Evolutionary conservation across 129 eudicot genomes (phyloP), one percentile per base, ranked within the genome.

Genomic region (Pseudognaphalium luteoalbum): DNA sequence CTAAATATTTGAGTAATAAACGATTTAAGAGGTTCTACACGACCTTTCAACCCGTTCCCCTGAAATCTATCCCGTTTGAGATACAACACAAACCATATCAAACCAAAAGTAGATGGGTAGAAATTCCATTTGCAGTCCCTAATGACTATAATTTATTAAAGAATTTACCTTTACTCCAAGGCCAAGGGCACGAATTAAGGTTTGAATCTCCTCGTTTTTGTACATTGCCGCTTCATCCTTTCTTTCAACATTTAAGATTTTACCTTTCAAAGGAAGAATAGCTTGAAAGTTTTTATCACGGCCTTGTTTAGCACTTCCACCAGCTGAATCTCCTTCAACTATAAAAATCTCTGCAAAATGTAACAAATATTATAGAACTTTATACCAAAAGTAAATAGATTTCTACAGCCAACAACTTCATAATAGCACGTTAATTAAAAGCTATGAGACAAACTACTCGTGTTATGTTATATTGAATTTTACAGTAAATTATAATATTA

Each of bases 261-360:
- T 94, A 72, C 99, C 99, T 80, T 96, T 87, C 50, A 94, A 84
- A 67, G 99, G 99, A 62, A 94, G 97, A 74, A 94, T 81, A 57
- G 99, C 99, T 96, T 94, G 97, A 84, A 91, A 94, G 76, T 93
- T 88, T 58, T 96, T 91, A 81, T 94, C 99, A 56, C 99, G 96
- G 14, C 97, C 99, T 86, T 94, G 99, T 81, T 94, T 94, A 68
- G 99, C 92, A 86, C 99, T 94, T 76, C 99, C 99, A 83, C 99
- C 99, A 7, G 99, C 99, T 84, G 99, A 94, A 81, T 94, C 99
- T 79, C 99, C 99, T 87, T 94, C 99, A 64, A 94, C 99, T 28
- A 94, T 89, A 78, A 94, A 94, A 81, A 94, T 94, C 77, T 94
- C 99, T 94, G 93, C 77, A 78, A 68, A 76, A 54, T 12, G 50